Conservation (phyloP, 768 basidiomycete genomes). For the Leucosporidium scottii region DNA sequence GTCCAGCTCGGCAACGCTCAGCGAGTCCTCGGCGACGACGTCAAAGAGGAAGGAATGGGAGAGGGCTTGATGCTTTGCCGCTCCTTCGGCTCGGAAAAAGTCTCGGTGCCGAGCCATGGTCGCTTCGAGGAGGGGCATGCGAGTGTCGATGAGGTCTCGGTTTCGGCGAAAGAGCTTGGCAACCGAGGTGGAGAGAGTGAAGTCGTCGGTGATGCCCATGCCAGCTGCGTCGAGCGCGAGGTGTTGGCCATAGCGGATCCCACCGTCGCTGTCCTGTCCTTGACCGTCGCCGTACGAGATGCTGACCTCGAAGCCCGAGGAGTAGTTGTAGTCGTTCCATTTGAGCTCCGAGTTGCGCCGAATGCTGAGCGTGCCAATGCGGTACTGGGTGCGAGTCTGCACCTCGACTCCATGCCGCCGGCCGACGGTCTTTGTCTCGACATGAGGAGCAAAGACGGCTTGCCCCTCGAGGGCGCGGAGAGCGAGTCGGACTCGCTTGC, state of each 20-base stretch:
- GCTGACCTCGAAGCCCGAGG: slow-evolving; percentile 55
- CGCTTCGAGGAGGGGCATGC: slow-evolving; percentile 44
- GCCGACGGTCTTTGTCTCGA: slow-evolving; percentile 53
- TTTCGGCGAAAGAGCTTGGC: slow-evolving; percentile 38
- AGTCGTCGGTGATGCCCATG: slow-evolving; percentile 62
- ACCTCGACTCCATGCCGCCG: slow-evolving; percentile 50
- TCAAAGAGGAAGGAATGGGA: slow-evolving; percentile 58
- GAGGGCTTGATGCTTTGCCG: slow-evolving; percentile 52
- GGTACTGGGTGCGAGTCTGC: slow-evolving; percentile 40
- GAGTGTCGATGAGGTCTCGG: slow-evolving; percentile 9
- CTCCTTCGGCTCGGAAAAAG: slow-evolving; percentile 50
- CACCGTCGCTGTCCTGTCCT: slow-evolving; percentile 8
- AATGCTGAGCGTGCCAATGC: slow-evolving; percentile 18
- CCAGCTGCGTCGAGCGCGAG: slow-evolving; percentile 50
- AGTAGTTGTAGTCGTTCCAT: slow-evolving; percentile 28
- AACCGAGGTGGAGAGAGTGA: slow-evolving; percentile 56
- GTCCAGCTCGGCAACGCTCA: slow-evolving; percentile 44
- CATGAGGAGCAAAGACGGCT: slow-evolving; percentile 58
- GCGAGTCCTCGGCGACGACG: slow-evolving; percentile 54
- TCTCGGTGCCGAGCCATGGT: slow-evolving; percentile 52
- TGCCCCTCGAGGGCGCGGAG: slow-evolving; percentile 61
- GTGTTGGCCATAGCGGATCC: slow-evolving; percentile 41
- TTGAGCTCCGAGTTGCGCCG: slow-evolving; percentile 26
- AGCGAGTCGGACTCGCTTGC: slow-evolving; percentile 56
- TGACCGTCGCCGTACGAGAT: slow-evolving; percentile 48